Percentiles rank a stretch among this genome's conserved stretches.
phyloP scores from a whole-genome alignment of 148 eudicot species.

The Linanthus parryae region DNA sequence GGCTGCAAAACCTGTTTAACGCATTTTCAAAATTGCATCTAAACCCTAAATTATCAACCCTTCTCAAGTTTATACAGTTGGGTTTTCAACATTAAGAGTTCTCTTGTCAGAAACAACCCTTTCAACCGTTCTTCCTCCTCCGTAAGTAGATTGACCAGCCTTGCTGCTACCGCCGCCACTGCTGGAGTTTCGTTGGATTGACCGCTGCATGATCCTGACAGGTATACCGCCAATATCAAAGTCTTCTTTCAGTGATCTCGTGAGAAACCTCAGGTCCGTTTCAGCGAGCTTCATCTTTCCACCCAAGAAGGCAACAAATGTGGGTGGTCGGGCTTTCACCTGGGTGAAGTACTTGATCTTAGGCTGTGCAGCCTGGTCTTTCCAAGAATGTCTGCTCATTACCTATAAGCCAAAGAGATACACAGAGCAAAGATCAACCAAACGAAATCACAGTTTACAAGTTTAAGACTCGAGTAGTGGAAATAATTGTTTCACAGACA shows the following conservation, averaged over 20 bases:
- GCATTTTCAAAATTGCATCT: no score
- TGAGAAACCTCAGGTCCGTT: conserved; percentile 74
- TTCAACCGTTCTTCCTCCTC: conserved; percentile 22
- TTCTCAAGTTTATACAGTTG: no score
- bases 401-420: conserved; percentile 39
- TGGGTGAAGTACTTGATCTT: conserved; percentile 95
- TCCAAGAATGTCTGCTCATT: conserved; percentile 99
- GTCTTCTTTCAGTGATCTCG: conserved; percentile 85
- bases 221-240: conserved; percentile 93
- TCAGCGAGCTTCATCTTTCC: conserved; percentile 72
- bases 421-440: neutral
- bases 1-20: no score
- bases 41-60: no score
- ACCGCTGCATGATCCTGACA: conserved; percentile 70
- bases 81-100: no score
- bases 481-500: no score
- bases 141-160: conserved; percentile 22
- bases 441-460: neutral
- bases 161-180: conserved; percentile 12
- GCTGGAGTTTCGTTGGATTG: conserved; percentile 25
- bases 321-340: conserved; percentile 97
- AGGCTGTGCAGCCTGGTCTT: conserved; percentile 73
- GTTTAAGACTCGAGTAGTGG: neutral
- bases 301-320: conserved; percentile 85
- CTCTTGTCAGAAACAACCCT: conserved; percentile 60